Percentiles rank a stretch among this genome's conserved stretches.
These are phyloP conservation scores for Phoenix dactylifera DNA, from an alignment of 176 grass and related monocot genomes.

Conservation along the genomic window DNA sequence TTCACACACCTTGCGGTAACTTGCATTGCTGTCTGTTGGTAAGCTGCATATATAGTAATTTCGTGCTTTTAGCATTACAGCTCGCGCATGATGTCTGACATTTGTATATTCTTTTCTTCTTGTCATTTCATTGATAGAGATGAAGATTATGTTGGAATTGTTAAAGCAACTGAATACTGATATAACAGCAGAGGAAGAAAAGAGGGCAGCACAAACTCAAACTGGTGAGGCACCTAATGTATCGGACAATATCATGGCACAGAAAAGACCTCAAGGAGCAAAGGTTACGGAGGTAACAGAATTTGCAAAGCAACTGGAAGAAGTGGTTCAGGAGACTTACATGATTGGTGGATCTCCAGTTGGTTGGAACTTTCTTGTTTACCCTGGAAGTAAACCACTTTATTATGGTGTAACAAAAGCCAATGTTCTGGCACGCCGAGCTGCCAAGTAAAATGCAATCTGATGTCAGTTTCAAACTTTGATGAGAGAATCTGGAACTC, in stretches of 20 bases:
- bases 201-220: constrained; percentile 17
- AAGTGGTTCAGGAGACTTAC: constrained; percentile 44
- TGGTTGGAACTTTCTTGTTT: constrained; percentile 77
- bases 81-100: too few relatives aligned
- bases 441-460: constrained; percentile 8
- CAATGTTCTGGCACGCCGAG: constrained; percentile 30
- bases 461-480: too few relatives aligned
- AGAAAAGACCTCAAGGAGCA: not conserved
- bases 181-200: constrained; percentile 19
- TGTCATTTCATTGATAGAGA: constrained; percentile 27
- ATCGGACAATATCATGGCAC: constrained; percentile 7
- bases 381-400: constrained; percentile 10
- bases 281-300: constrained; percentile 17
- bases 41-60: too few relatives aligned
- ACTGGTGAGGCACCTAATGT: not conserved
- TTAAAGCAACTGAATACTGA: constrained; percentile 38
- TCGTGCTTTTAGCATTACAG: too few relatives aligned
- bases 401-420: constrained; percentile 54
- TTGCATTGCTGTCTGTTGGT: too few relatives aligned
- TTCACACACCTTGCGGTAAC: too few relatives aligned
- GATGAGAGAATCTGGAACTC: too few relatives aligned
- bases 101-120: too few relatives aligned
- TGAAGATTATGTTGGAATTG: constrained; percentile 44
- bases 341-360: constrained; percentile 73
- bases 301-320: constrained; percentile 28